Percentiles rank a stretch among this genome's conserved stretches.
Conservation (phyloP, 345 rosid genomes). For the Geranium brycei region DNA sequence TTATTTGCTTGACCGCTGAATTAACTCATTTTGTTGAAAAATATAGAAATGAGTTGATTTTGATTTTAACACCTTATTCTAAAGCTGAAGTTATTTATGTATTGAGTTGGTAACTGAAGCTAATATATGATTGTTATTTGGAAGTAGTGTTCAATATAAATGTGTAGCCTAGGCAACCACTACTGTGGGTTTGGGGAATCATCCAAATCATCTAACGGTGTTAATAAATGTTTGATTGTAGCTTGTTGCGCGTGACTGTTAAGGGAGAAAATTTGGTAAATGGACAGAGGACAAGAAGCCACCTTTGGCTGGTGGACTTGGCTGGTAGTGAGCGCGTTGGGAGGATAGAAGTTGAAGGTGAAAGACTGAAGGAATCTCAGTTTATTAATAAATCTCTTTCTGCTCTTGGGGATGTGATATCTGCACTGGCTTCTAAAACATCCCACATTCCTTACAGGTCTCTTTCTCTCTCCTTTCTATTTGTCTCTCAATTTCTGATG, state of each 20-base stretch:
- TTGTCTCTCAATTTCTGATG: neutral
- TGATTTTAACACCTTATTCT: no score
- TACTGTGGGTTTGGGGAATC: no score
- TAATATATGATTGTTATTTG: no score
- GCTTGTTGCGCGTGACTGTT: slow-evolving; percentile 79
- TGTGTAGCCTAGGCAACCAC: no score
- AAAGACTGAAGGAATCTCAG: slow-evolving; percentile 87
- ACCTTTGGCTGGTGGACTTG: slow-evolving; percentile 94
- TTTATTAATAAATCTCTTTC: slow-evolving; percentile 91
- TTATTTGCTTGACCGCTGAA: neutral
- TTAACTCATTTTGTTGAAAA: no score
- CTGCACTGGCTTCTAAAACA: slow-evolving; percentile 85
- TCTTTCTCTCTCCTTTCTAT: slow-evolving; percentile 10
- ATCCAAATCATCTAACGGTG: neutral
- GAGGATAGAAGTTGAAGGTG: slow-evolving; percentile 89
- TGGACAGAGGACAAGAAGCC: slow-evolving; percentile 77
- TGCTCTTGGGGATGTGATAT: slow-evolving; percentile 89
- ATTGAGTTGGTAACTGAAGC: no score
- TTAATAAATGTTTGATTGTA: slow-evolving; percentile 18
- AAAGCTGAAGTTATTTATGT: no score
- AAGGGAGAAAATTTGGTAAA: slow-evolving; percentile 60
- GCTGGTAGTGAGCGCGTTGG: slow-evolving; percentile 99
- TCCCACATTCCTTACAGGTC: slow-evolving; percentile 89
- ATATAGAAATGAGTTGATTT: no score
- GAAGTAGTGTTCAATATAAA: no score